Evolutionary conservation across 2,329 filamentous ascomycete genomes (phyloP), one percentile per base, ranked within the genome.

Genomic region (Aureobasidium sp.): DNA sequence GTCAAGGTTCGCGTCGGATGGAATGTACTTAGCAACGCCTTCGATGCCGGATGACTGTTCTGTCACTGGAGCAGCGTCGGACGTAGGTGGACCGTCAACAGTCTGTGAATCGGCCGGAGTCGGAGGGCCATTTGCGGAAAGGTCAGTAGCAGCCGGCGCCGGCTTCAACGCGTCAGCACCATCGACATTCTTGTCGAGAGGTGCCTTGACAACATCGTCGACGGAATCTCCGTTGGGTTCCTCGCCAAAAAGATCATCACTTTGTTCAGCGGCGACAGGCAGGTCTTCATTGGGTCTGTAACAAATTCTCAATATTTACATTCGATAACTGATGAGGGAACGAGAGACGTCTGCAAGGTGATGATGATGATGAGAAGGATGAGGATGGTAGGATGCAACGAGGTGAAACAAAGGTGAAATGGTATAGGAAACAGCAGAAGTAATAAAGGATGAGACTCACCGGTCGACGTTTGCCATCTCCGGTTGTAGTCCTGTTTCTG

Each of bases 401-500:
- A 45, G 42, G 61, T 58, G 17, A 7, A 24, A 54, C 22, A 12
- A 40, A 8, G 37, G 11, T 22, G 31, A 24, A 24, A 33, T 19
- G 52, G 24, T 44, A 63, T 60, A 54, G 11, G 27, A 29, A 22
- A 45, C 65, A 52, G 37, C 45, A 37, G 35, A 69, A 66, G 19
- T 19, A 66, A 67, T 65, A 67, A 27, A 39, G 63, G 68, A 71
- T 68, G 69, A 71, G 70, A 82, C 83, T 81, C 77, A 86, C 84
- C 82, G 82, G 71, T 85, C 84, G 68, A 81, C 75, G 48, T 80
- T 77, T 64, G 52, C 49, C 61, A 62, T 56, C 61, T 58, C 61
- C 44, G 61, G 61, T 62, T 49, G 61, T 33, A 52, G 53, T 54
- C 48, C 59, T 61, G 59, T 47, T 53, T 61, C 59, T 47, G 49